phyloP scores from a whole-genome alignment of 768 basidiomycete species.

The Xerocomellus dryophilus region DNA sequence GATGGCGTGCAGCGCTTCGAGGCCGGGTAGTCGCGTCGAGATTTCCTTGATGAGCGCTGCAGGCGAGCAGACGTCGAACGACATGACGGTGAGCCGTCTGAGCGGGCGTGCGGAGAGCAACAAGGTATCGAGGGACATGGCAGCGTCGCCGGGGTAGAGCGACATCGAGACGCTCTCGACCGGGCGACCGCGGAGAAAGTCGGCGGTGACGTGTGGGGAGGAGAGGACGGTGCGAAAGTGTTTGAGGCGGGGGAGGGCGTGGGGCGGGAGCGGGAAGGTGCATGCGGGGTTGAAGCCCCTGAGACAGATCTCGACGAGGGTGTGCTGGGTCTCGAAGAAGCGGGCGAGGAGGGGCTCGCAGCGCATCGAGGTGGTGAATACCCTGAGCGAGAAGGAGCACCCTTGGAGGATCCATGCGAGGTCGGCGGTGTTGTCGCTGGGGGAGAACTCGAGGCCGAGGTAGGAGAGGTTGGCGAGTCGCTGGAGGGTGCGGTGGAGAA shows the following conservation, averaged over 20 bases:
- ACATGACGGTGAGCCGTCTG: conserved; percentile 54
- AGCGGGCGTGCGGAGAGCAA: conserved; percentile 38
- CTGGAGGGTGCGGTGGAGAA: conserved; percentile 45
- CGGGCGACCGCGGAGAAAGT: conserved; percentile 47
- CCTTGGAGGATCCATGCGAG: conserved; percentile 50
- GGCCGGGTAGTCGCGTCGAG: conserved; percentile 41
- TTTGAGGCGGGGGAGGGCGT: conserved; percentile 46
- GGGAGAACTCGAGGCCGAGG: conserved; percentile 51
- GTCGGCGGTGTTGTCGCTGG: conserved; percentile 29
- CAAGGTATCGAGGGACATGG: conserved; percentile 45
- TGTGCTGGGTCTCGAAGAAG: conserved; percentile 51
- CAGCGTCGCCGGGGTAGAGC: conserved; percentile 42
- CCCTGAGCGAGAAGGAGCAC: conserved; percentile 43
- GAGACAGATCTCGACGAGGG: conserved; percentile 51
- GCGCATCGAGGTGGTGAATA: conserved; percentile 56
- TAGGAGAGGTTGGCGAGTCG: conserved; percentile 38
- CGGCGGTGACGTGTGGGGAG: conserved; percentile 42
- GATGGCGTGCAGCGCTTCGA: conserved; percentile 63
- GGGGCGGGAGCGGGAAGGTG: conserved; percentile 33
- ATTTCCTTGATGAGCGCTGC: conserved; percentile 46
- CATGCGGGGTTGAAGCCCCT: conserved; percentile 46
- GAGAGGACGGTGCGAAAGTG: conserved; percentile 55
- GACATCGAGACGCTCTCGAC: conserved; percentile 52
- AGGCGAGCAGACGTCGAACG: conserved; percentile 49
- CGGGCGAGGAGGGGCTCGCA: conserved; percentile 45